Percentiles rank a stretch among this genome's conserved stretches.
phyloP scores from a whole-genome alignment of 495 filamentous ascomycete species.

The Xylaria grammica region DNA sequence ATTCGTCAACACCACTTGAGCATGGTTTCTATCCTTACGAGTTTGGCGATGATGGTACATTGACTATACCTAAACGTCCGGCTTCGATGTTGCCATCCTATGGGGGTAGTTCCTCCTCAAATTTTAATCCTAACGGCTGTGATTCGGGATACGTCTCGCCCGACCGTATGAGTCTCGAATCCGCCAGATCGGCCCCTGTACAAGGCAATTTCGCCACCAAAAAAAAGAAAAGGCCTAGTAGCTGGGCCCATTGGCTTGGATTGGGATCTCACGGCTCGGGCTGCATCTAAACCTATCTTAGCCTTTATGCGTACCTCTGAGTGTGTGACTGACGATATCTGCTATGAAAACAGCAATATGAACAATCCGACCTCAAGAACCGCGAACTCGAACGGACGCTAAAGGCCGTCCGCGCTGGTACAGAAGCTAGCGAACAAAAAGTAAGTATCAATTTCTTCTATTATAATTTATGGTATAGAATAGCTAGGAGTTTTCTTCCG shows the following conservation, averaged over 20 bases:
- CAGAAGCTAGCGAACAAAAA: constrained; percentile 53
- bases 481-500: neutral
- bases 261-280: neutral
- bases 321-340: constrained; percentile 19
- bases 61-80: constrained; percentile 19
- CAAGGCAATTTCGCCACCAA: neutral
- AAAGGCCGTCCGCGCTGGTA: constrained; percentile 50
- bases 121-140: neutral
- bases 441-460: constrained; percentile 38
- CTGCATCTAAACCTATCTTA: neutral
- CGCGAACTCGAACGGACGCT: constrained; percentile 53
- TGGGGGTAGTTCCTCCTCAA: neutral
- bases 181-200: neutral
- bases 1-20: constrained; percentile 13
- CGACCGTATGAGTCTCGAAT: neutral
- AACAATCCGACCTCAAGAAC: constrained; percentile 54
- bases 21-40: constrained; percentile 25
- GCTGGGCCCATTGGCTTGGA: constrained; percentile 11
- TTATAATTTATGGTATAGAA: constrained; percentile 11
- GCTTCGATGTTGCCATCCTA: constrained; percentile 9
- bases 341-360: constrained; percentile 47
- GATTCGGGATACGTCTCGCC: neutral
- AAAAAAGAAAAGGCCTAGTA: neutral
- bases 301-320: neutral
- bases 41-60: constrained; percentile 19